Evolutionary conservation across 805 yeast species (phyloP).

Genomic region (Pichia exigua): DNA sequence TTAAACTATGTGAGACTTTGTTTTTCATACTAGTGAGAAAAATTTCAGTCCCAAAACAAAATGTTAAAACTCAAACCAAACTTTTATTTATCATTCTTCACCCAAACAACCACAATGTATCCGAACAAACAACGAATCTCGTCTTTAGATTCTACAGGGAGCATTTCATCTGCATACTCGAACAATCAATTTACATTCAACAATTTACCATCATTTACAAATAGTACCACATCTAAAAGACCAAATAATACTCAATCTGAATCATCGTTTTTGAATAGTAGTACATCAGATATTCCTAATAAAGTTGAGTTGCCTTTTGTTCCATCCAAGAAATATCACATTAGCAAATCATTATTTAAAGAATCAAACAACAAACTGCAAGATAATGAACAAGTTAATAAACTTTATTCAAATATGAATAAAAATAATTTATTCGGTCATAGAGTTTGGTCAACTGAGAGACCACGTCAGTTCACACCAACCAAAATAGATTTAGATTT

Average conservation of each 20-base stretch:
- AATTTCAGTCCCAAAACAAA: not conserved
- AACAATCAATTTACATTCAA: not conserved
- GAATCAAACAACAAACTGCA: not conserved
- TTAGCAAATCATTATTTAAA: conserved; percentile 4
- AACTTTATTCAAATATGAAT: not conserved
- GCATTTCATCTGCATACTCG: not conserved
- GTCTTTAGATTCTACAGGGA: not conserved
- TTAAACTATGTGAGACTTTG: not conserved
- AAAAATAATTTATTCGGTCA: conserved; percentile 1
- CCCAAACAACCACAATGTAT: not conserved
- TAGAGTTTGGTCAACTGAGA: conserved; percentile 2
- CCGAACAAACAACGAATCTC: not conserved
- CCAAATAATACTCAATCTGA: not conserved
- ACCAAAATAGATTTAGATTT: not conserved
- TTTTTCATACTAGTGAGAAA: not conserved
- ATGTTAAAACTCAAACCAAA: not conserved
- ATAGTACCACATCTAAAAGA: not conserved
- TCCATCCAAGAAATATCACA: conserved; percentile 9
- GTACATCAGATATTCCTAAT: not conserved
- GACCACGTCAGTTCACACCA: not conserved
- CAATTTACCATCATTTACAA: not conserved
- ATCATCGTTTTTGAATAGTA: not conserved
- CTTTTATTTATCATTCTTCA: not conserved
- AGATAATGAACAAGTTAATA: not conserved
- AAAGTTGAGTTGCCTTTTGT: conserved; percentile 12